These are phyloP conservation scores for Stephanocyclus meneghinianus DNA, from an alignment of 352 stramenopile species.

Conservation along the genomic window DNA sequence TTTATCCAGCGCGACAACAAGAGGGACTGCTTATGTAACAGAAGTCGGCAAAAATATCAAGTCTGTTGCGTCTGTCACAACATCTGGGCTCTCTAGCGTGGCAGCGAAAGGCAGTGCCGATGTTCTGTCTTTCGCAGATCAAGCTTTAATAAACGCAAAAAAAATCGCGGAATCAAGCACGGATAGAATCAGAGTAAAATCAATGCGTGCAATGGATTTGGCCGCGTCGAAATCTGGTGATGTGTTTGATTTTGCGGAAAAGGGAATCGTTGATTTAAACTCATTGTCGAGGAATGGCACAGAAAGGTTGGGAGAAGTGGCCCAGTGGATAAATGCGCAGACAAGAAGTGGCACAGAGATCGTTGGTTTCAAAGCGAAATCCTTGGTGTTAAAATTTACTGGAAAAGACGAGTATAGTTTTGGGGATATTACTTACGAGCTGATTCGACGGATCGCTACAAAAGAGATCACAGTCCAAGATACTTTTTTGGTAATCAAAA, in stretches of 20 bases:
- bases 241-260: slow-evolving; percentile 9
- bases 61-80: not conserved
- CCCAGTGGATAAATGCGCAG: slow-evolving; percentile 37
- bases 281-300: not conserved
- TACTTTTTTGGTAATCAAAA: slow-evolving; percentile 55
- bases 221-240: not conserved
- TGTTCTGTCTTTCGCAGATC: not conserved
- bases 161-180: slow-evolving; percentile 1
- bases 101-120: not conserved
- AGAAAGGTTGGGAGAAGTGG: slow-evolving; percentile 31
- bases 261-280: slow-evolving; percentile 14
- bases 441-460: slow-evolving; percentile 42
- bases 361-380: slow-evolving; percentile 40
- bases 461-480: slow-evolving; percentile 60
- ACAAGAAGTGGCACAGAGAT: slow-evolving; percentile 46
- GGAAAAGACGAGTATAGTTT: slow-evolving; percentile 53
- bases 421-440: slow-evolving; percentile 64
- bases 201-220: not conserved
- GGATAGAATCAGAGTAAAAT: slow-evolving; percentile 1
- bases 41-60: not conserved
- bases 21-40: not conserved
- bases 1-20: not conserved
- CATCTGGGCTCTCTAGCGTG: slow-evolving; percentile 4
- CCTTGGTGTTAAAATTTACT: slow-evolving; percentile 51
- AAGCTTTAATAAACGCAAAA: not conserved